phyloP scores from a whole-genome alignment of 2,329 filamentous ascomycete genomes.

The Microsporum canis region DNA sequence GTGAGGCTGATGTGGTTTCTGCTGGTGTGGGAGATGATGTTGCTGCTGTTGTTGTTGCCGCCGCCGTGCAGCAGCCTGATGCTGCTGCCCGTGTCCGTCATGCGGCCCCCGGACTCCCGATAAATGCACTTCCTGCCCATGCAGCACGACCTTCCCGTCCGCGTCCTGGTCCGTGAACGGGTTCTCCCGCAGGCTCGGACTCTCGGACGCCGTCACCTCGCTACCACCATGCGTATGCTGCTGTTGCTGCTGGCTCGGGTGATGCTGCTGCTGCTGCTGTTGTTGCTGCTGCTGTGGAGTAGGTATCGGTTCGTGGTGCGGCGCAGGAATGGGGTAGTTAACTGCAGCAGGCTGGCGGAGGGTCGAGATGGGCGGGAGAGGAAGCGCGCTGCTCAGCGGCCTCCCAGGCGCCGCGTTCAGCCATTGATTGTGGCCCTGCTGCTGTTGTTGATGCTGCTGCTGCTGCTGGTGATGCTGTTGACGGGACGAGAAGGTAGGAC shows the following conservation, averaged over 20 bases:
- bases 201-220: neutral
- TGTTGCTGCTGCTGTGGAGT: neutral
- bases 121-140: constrained; percentile 5
- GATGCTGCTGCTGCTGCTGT: neutral
- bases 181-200: neutral
- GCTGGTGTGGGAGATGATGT: neutral
- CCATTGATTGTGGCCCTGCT: constrained; percentile 5
- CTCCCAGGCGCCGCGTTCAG: constrained; percentile 1
- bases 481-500: constrained; percentile 16
- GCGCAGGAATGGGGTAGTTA: constrained; percentile 1
- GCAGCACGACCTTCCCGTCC: constrained; percentile 5
- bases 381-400: constrained; percentile 1
- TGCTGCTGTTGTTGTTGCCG: constrained; percentile 6
- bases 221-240: neutral
- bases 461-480: constrained; percentile 8
- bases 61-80: neutral
- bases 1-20: neutral
- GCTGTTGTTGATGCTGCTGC: constrained; percentile 4
- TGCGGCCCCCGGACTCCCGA: neutral
- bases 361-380: constrained; percentile 5
- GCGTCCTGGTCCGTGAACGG: constrained; percentile 4
- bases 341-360: constrained; percentile 3
- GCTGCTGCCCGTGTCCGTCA: neutral
- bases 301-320: constrained; percentile 1
- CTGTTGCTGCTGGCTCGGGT: neutral